Evolutionary conservation across 495 filamentous ascomycete species (phyloP), one percentile per base, ranked within the genome.

Genomic region (Neurospora sp.): DNA sequence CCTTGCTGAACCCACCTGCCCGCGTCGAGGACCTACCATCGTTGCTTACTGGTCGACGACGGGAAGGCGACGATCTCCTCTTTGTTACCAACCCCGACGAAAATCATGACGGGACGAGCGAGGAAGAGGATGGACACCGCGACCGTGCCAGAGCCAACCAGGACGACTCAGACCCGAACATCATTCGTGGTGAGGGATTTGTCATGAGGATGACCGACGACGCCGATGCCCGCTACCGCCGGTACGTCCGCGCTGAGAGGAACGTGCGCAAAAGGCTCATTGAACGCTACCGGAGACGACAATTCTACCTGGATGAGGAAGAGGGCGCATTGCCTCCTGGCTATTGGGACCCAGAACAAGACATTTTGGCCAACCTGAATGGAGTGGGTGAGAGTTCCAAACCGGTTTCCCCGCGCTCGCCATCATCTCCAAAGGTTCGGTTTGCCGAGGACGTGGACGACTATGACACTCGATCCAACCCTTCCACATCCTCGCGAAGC

Each of bases 401-500:
- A 40, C 77, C 81, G 4, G 75, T 86, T 4, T 87, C 88, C n/a
- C 84, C 88, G 10, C 88, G 90, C n/a, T 94, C 93, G 16, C 86
- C 92, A 59, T 94, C 93, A 3, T 95, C 92, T 3, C 94, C 92
- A 22, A 94, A 93, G 78, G 93, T 94, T 37, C 87, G 92, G 44
- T 95, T 96, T 78, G 89, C 90, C 71, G 93, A 95, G 78, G 91
- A 94, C 72, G 82, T 84, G 31, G 87, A 88, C 71, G 92, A 94
- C 74, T 89, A 89, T 74, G 92, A 94, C 68, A 88, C 88, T 22
- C 84, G 91, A 20, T 94, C 92, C 31, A 93, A 92, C 77, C 89
- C 88, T 7, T 95, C 93, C 31, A 93, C 91, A 1, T 94, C 93
- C 7, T 94, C 91, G 16, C 86, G 92, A 42, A 92, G 90, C 76